Evolutionary conservation across 192 early-diverging fungal genomes (phyloP).

Genomic region (Allomyces macrogynus): DNA sequence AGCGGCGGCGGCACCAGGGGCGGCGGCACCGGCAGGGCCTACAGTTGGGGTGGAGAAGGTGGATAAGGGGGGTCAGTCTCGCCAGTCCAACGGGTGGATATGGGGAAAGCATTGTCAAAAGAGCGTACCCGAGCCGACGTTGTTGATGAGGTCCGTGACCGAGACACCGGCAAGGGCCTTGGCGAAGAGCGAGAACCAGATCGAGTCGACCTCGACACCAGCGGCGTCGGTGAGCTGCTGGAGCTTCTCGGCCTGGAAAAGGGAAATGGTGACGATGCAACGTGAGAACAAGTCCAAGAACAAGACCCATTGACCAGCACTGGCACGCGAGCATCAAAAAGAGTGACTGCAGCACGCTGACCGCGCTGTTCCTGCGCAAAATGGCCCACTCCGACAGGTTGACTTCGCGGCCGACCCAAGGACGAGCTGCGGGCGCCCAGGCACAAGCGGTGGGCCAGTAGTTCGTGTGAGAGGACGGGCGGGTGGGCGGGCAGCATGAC

Average conservation of each 20-base stretch:
- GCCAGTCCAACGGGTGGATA: no score
- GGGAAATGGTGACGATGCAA: not conserved
- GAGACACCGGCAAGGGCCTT: constrained; percentile 94
- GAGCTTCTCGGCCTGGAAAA: constrained; percentile 70
- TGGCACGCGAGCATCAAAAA: no score
- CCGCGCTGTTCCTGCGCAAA: no score
- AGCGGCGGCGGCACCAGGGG: constrained; percentile 22
- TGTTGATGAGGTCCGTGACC: constrained; percentile 68
- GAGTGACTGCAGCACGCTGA: no score
- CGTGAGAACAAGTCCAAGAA: constrained; percentile 2
- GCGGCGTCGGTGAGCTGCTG: constrained; percentile 76
- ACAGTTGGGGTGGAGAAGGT: not conserved
- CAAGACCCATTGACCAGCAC: not conserved
- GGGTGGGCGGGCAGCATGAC: no score
- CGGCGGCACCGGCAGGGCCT: constrained; percentile 27
- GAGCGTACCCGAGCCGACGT: constrained; percentile 41
- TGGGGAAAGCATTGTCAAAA: no score
- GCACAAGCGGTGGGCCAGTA: no score
- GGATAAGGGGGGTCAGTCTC: no score
- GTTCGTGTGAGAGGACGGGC: no score
- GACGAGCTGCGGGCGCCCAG: no score
- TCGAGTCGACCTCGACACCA: constrained; percentile 71
- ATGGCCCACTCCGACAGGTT: no score
- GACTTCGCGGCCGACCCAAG: no score
- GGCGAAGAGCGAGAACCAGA: constrained; percentile 92